These are phyloP conservation scores for Mycena galopus DNA, from an alignment of 768 basidiomycete genomes.

Conservation along the genomic window DNA sequence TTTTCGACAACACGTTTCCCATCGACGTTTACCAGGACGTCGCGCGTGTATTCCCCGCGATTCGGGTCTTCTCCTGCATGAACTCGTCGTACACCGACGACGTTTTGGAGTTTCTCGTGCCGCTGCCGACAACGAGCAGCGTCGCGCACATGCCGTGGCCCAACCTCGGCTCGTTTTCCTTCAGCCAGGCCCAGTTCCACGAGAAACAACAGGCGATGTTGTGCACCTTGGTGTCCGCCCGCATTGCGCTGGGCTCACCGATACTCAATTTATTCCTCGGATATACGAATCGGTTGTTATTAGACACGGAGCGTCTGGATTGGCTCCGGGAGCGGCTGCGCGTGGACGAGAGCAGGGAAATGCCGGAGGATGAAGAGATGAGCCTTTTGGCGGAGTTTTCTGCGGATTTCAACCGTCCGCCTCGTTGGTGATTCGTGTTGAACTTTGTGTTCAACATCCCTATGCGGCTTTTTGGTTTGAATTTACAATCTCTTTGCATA, in stretches of 20 bases:
- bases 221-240: slow-evolving; percentile 30
- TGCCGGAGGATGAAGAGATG: slow-evolving; percentile 32
- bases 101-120: slow-evolving; percentile 30
- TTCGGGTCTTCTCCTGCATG: slow-evolving; percentile 21
- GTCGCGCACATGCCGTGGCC: slow-evolving; percentile 33
- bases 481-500: background rate
- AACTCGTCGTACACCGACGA: slow-evolving; percentile 35
- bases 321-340: slow-evolving; percentile 27
- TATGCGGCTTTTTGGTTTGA: background rate
- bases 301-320: slow-evolving; percentile 27
- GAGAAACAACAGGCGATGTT: slow-evolving; percentile 34
- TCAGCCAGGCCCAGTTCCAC: slow-evolving; percentile 32
- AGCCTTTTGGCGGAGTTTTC: slow-evolving; percentile 26
- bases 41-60: slow-evolving; percentile 28
- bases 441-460: background rate
- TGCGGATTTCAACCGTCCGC: slow-evolving; percentile 4
- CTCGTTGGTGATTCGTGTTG: slow-evolving; percentile 10
- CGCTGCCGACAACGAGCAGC: slow-evolving; percentile 20
- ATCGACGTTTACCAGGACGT: slow-evolving; percentile 25
- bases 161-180: slow-evolving; percentile 8
- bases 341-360: slow-evolving; percentile 26
- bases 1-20: slow-evolving; percentile 28
- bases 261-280: slow-evolving; percentile 30
- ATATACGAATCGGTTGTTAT: slow-evolving; percentile 27
- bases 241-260: slow-evolving; percentile 24